These are phyloP conservation scores for Helicostylum pulchrum DNA, from an alignment of 192 early-diverging fungal genomes.

Conservation along the genomic window DNA sequence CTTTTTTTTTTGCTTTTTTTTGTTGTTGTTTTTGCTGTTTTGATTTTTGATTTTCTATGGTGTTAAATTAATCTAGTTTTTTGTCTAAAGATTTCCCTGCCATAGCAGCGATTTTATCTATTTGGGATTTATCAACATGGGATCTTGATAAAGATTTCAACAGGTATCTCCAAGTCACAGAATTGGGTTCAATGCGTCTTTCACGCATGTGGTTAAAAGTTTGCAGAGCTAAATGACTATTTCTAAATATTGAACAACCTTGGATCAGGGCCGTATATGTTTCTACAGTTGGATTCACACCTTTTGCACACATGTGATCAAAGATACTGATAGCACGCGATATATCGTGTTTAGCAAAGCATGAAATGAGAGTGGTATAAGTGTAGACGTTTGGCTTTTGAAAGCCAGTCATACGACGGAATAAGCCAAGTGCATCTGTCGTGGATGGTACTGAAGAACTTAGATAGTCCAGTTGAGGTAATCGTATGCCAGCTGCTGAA, in stretches of 20 bases:
- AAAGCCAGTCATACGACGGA: slow-evolving; percentile 15
- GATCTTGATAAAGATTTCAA: slow-evolving; percentile 26
- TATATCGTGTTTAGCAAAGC: slow-evolving; percentile 31
- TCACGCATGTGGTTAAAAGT: slow-evolving; percentile 27
- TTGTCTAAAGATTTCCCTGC: slow-evolving; percentile 5
- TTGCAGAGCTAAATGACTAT: slow-evolving; percentile 12
- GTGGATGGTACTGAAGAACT: background rate
- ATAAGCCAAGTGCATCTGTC: slow-evolving; percentile 17
- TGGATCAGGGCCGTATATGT: slow-evolving; percentile 32
- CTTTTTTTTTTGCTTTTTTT: background rate
- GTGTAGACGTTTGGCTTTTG: slow-evolving; percentile 30
- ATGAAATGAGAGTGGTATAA: slow-evolving; percentile 33
- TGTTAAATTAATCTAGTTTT: slow-evolving; percentile 1
- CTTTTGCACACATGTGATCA: slow-evolving; percentile 21
- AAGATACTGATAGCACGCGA: slow-evolving; percentile 21
- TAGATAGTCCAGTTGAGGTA: background rate
- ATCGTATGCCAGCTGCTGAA: slow-evolving; percentile 5
- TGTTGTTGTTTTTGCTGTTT: background rate
- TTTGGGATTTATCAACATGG: slow-evolving; percentile 21
- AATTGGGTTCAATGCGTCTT: slow-evolving; percentile 18
- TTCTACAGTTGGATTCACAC: slow-evolving; percentile 11
- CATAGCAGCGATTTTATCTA: slow-evolving; percentile 20
- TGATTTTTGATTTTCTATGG: background rate
- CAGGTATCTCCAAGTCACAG: slow-evolving; percentile 29
- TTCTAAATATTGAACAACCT: slow-evolving; percentile 30